phyloP scores from a whole-genome alignment of 352 stramenopile genomes.

The Globisporangium okanoganense region DNA sequence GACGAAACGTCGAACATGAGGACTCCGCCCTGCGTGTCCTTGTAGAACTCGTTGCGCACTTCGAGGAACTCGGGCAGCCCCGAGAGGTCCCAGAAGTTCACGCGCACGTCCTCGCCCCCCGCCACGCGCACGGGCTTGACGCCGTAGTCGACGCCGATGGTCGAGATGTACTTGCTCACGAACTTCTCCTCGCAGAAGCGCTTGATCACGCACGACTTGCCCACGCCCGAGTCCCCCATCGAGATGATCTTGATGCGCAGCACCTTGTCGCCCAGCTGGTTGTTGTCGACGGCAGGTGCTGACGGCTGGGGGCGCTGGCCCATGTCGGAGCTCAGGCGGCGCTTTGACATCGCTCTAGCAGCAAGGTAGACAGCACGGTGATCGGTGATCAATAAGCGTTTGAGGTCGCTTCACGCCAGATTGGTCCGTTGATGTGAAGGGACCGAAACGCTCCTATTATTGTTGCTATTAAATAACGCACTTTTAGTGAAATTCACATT shows the following conservation, averaged over 20 bases:
- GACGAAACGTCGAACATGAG: slow-evolving; percentile 81
- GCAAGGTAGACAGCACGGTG: too few relatives aligned
- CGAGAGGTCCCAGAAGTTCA: slow-evolving; percentile 96
- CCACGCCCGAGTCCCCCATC: slow-evolving; percentile 86
- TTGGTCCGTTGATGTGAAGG: too few relatives aligned
- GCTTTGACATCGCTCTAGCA: slow-evolving; percentile 10
- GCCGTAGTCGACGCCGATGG: slow-evolving; percentile 95
- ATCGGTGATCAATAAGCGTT: neutral
- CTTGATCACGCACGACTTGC: slow-evolving; percentile 96
- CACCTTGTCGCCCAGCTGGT: slow-evolving; percentile 23
- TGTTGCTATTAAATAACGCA: too few relatives aligned
- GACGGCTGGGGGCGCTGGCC: neutral
- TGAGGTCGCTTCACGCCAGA: too few relatives aligned
- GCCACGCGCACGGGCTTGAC: slow-evolving; percentile 87
- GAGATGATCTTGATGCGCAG: slow-evolving; percentile 93
- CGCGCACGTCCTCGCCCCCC: slow-evolving; percentile 63
- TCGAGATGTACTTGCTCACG: slow-evolving; percentile 94
- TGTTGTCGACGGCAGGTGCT: slow-evolving; percentile 7
- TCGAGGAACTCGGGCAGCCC: slow-evolving; percentile 92
- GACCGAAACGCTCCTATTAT: too few relatives aligned
- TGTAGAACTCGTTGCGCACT: slow-evolving; percentile 97
- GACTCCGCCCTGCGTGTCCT: slow-evolving; percentile 83
- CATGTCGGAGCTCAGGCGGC: slow-evolving; percentile 1
- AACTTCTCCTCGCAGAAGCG: slow-evolving; percentile 95
- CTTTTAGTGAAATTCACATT: too few relatives aligned